A percentile compares a stretch with the other conserved stretches of the same genome.
phyloP scores from a whole-genome alignment of 2,329 filamentous ascomycete species.

The Phialocephala sp. region DNA sequence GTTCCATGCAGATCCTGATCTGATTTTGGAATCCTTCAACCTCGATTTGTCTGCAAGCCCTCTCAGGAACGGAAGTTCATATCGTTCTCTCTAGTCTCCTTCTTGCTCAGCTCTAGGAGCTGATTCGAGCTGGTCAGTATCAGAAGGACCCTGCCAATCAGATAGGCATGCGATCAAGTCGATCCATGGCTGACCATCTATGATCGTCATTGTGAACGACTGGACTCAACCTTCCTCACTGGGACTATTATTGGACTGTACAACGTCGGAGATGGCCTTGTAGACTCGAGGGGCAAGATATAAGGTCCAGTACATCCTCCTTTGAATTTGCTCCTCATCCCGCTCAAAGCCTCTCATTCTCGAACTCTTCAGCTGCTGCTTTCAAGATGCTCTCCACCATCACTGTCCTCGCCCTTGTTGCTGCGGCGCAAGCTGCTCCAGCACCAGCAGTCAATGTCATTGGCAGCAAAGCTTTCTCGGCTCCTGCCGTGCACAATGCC shows the following conservation, averaged over 20 bases:
- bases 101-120: conserved; percentile 24
- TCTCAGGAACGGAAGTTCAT: conserved; percentile 29
- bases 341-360: conserved; percentile 18
- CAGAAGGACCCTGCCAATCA: conserved; percentile 21
- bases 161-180: conserved; percentile 15
- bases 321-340: conserved; percentile 28
- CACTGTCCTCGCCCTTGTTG: conserved; percentile 37
- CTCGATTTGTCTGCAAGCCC: conserved; percentile 12
- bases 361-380: conserved; percentile 20
- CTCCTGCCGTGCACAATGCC: conserved; percentile 38
- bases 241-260: neutral
- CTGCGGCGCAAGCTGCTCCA: conserved; percentile 34
- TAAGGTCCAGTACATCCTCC: conserved; percentile 27
- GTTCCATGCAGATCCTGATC: conserved; percentile 17
- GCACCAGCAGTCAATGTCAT: conserved; percentile 24
- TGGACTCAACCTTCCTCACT: conserved; percentile 14
- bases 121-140: conserved; percentile 12
- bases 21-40: conserved; percentile 11
- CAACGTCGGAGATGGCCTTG: conserved; percentile 10
- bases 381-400: conserved; percentile 39
- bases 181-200: conserved; percentile 10
- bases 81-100: conserved; percentile 23
- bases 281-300: conserved; percentile 19
- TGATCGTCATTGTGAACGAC: conserved; percentile 12
- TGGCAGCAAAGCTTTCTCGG: conserved; percentile 30